Percentiles rank a stretch among this genome's conserved stretches.
Evolutionary conservation across 176 grass and related monocot genomes (phyloP).

Genomic region (Saccharum officinarum): DNA sequence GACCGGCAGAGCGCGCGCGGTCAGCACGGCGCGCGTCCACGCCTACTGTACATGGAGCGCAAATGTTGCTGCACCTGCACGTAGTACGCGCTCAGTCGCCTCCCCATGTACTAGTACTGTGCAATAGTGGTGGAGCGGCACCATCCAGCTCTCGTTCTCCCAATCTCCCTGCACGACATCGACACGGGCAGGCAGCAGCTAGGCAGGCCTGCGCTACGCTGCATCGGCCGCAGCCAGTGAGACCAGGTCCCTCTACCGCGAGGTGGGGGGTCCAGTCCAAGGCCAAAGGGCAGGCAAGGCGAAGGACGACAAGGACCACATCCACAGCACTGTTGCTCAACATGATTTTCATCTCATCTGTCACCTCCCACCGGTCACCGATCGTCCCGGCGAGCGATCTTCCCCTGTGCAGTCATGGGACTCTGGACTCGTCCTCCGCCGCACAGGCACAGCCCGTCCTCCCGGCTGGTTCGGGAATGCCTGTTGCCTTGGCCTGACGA

Average conservation of each 20-base stretch:
- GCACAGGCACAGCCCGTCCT: too few species aligned
- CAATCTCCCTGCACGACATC: constrained; percentile 4
- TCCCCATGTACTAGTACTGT: too few species aligned
- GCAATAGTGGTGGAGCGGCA: not conserved
- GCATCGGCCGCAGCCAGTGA: not conserved
- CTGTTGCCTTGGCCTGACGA: too few species aligned
- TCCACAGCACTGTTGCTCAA: constrained; percentile 1
- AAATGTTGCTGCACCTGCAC: not conserved
- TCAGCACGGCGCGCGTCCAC: not conserved
- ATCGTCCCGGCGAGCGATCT: not conserved
- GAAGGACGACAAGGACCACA: constrained; percentile 29
- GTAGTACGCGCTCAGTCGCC: not conserved
- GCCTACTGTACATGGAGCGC: not conserved
- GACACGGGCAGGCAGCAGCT: not conserved
- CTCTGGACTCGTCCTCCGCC: not conserved
- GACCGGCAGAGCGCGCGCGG: not conserved
- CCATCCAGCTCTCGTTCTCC: not conserved
- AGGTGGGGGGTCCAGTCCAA: not conserved
- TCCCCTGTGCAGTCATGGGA: constrained; percentile 27
- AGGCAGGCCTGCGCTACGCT: not conserved
- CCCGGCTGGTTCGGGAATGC: not conserved
- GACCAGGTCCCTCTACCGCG: not conserved
- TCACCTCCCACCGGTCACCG: not conserved
- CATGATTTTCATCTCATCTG: not conserved
- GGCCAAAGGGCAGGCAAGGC: not conserved